phyloP scores from a whole-genome alignment of 305 asterid genomes.

The Solanum aculeatissimum region DNA sequence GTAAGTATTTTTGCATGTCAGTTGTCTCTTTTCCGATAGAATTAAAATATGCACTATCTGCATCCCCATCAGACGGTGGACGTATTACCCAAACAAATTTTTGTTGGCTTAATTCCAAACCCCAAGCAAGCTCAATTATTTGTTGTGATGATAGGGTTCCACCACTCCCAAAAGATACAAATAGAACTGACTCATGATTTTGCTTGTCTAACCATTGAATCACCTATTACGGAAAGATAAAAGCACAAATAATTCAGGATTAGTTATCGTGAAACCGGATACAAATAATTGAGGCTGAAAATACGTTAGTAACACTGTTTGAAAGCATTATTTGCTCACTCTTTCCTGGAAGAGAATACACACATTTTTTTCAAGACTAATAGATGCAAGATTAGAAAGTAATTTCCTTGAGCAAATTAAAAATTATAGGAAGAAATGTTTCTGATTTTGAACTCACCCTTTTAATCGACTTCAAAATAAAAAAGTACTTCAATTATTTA shows the following conservation, averaged over 20 bases:
- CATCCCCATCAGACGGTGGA: neutral
- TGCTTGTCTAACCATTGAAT: neutral
- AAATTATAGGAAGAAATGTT: too few relatives aligned
- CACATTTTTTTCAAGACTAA: too few relatives aligned
- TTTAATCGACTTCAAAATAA: too few relatives aligned
- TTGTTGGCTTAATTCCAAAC: neutral
- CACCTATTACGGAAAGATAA: neutral
- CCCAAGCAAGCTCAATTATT: neutral
- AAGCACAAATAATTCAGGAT: neutral
- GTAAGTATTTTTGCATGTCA: neutral
- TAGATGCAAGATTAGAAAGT: too few relatives aligned
- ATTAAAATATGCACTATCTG: neutral
- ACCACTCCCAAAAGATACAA: neutral
- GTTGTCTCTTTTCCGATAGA: neutral
- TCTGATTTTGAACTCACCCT: too few relatives aligned
- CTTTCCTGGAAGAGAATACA: too few relatives aligned
- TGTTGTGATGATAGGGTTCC: neutral
- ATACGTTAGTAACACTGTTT: neutral
- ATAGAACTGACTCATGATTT: neutral
- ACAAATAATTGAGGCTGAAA: neutral
- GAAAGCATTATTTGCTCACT: neutral
- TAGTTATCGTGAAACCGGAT: too few relatives aligned
- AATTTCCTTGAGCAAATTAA: too few relatives aligned
- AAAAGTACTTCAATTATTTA: too few relatives aligned
- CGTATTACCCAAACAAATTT: neutral